phyloP scores from a whole-genome alignment of 352 stramenopile genomes.

The Phytopythium cucurbitacearum region DNA sequence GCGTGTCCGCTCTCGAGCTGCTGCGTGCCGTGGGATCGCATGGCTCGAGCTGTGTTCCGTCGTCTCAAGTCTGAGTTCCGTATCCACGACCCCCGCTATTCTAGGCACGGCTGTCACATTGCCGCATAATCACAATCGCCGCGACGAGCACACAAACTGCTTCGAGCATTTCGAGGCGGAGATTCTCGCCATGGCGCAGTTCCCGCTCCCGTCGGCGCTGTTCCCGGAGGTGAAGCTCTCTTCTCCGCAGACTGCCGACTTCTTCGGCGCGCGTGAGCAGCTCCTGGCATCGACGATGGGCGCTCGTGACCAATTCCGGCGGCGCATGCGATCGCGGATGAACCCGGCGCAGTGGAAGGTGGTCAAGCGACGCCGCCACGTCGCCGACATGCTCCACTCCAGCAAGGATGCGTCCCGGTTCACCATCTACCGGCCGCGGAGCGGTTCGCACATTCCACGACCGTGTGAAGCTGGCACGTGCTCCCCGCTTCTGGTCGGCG shows the following conservation, averaged over 20 bases:
- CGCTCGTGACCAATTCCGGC: conserved; percentile 13
- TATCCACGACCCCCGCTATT: no score
- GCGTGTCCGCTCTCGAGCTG: no score
- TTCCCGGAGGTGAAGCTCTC: conserved; percentile 34
- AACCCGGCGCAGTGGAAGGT: conserved; percentile 17
- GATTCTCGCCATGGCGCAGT: conserved; percentile 5
- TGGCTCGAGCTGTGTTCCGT: no score
- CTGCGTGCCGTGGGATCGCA: no score
- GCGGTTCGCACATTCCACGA: conserved; percentile 1
- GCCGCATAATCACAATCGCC: neutral
- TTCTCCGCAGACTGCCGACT: conserved; percentile 24
- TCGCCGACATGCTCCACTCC: conserved; percentile 13
- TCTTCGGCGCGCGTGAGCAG: conserved; percentile 21
- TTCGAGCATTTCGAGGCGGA: conserved; percentile 7
- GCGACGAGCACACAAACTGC: conserved; percentile 15
- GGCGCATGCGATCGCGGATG: conserved; percentile 20
- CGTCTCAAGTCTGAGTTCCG: no score
- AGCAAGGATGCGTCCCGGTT: conserved; percentile 21
- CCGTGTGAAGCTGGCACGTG: conserved; percentile 1
- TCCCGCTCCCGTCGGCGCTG: conserved; percentile 23
- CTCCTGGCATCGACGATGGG: conserved; percentile 23
- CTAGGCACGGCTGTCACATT: no score
- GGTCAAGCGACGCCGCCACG: conserved; percentile 10
- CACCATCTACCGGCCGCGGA: conserved; percentile 24
- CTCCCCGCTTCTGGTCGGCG: conserved; percentile 31